These are phyloP conservation scores for Cryptosporidium ryanae DNA, from an alignment of 169 alveolate species.

Conservation along the genomic window DNA sequence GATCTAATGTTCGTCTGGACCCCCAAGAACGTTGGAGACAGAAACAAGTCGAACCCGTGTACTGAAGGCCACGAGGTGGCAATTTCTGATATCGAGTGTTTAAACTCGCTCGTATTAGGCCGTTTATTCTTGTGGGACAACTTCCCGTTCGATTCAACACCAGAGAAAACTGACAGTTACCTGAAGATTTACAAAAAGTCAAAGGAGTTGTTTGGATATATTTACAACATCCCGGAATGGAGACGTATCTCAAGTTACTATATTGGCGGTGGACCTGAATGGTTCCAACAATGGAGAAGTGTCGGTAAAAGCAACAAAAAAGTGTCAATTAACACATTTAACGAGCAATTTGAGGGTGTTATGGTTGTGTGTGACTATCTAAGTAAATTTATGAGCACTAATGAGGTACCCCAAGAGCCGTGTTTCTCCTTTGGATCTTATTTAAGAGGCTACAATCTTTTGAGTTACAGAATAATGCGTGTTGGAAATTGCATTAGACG, in stretches of 20 bases:
- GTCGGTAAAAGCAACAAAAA: constrained; percentile 3
- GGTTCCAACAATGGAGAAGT: constrained; percentile 65
- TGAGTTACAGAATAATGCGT: constrained; percentile 62
- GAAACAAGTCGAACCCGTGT: constrained; percentile 52
- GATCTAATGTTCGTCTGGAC: constrained; percentile 70
- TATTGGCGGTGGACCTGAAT: constrained; percentile 50
- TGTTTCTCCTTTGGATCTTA: constrained; percentile 49
- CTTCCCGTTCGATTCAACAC: constrained; percentile 45
- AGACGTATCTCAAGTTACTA: constrained; percentile 68
- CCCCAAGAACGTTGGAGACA: constrained; percentile 47
- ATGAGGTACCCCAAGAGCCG: constrained; percentile 31
- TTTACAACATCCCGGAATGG: constrained; percentile 68
- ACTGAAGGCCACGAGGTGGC: constrained; percentile 12
- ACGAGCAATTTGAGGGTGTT: constrained; percentile 71
- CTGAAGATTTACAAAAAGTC: constrained; percentile 18
- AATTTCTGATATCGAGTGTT: constrained; percentile 60
- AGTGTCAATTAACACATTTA: constrained; percentile 32
- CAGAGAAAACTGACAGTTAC: constrained; percentile 46
- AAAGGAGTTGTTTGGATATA: neutral
- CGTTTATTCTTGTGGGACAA: constrained; percentile 29
- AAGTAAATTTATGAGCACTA: constrained; percentile 11
- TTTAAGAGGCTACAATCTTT: constrained; percentile 45
- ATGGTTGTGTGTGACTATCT: constrained; percentile 71
- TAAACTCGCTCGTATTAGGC: constrained; percentile 48
- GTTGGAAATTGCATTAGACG: constrained; percentile 31